A percentile compares a stretch with the other conserved stretches of the same genome.
phyloP scores from a whole-genome alignment of 495 filamentous ascomycete genomes.

The Talaromyces proteolyticus region DNA sequence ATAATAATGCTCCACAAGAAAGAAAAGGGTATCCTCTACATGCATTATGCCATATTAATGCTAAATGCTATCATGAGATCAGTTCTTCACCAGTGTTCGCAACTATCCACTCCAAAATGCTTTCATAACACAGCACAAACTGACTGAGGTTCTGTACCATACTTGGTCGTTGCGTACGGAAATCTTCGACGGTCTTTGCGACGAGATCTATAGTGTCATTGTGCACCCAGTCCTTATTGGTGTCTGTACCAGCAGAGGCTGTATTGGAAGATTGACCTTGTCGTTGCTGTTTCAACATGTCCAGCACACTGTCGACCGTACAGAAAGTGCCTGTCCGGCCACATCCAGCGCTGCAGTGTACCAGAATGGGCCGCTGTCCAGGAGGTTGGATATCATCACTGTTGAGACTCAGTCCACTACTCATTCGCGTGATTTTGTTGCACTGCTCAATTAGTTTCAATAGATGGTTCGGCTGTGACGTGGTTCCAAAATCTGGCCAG shows the following conservation, averaged over 20 bases:
- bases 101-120: conserved; percentile 80
- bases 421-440: conserved; percentile 42
- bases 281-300: conserved; percentile 82
- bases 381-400: conserved; percentile 48
- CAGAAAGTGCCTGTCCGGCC: conserved; percentile 95
- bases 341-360: conserved; percentile 95
- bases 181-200: conserved; percentile 80
- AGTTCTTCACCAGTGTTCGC: conserved; percentile 27
- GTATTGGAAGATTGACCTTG: too few species aligned
- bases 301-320: conserved; percentile 89
- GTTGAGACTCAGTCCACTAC: conserved; percentile 20
- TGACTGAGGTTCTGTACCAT: conserved; percentile 97
- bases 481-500: conserved; percentile 96
- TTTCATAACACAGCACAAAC: conserved; percentile 96
- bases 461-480: conserved; percentile 80
- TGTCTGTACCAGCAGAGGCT: conserved; percentile 27
- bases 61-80: not conserved
- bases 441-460: conserved; percentile 82
- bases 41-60: not conserved
- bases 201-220: conserved; percentile 69
- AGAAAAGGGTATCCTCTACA: conserved; percentile 7
- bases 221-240: conserved; percentile 45
- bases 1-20: conserved; percentile 1
- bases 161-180: conserved; percentile 79
- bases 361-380: conserved; percentile 65